Conservation (phyloP, 139 green algal genomes). For the Chlamydomonas incerta region DNA sequence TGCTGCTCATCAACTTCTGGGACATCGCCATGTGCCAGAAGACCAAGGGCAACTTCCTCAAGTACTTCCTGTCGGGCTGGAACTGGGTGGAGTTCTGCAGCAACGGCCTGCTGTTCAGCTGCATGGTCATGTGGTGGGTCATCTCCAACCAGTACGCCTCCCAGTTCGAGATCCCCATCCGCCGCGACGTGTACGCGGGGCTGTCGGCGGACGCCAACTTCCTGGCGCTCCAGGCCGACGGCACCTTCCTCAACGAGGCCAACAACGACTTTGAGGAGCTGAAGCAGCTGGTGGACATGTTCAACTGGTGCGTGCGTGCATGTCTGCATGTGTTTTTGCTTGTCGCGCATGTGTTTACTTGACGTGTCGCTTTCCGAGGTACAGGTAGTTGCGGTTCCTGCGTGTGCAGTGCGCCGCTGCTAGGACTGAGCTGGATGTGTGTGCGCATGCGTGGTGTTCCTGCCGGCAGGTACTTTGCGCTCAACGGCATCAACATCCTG, state of each 20-base stretch:
- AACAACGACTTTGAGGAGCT: conserved; percentile 59
- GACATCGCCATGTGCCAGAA: conserved; percentile 18
- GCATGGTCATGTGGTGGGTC: conserved; percentile 79
- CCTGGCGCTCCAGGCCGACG: conserved; percentile 65
- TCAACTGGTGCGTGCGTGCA: conserved; percentile 66
- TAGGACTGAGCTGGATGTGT: too few relatives aligned
- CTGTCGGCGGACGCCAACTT: conserved; percentile 71
- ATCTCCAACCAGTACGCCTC: conserved; percentile 51
- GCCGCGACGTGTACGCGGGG: conserved; percentile 74
- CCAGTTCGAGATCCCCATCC: conserved; percentile 70
- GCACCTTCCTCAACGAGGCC: conserved; percentile 45
- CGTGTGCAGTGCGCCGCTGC: too few relatives aligned
- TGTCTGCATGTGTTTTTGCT: too few relatives aligned
- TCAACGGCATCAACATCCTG: conserved; percentile 89
- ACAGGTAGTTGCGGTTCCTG: background rate
- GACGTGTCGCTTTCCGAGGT: too few relatives aligned
- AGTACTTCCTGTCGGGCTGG: conserved; percentile 63
- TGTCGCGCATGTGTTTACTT: too few relatives aligned
- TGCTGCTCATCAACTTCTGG: conserved; percentile 49
- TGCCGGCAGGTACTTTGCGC: conserved; percentile 72
- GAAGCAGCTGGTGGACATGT: conserved; percentile 66
- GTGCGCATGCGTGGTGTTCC: too few relatives aligned
- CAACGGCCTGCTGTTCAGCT: conserved; percentile 74
- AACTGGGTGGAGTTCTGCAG: conserved; percentile 80
- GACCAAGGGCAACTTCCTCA: conserved; percentile 52